Evolutionary conservation across 108 stramenopile species (phyloP).

Genomic region (Fragilaria crotonensis): DNA sequence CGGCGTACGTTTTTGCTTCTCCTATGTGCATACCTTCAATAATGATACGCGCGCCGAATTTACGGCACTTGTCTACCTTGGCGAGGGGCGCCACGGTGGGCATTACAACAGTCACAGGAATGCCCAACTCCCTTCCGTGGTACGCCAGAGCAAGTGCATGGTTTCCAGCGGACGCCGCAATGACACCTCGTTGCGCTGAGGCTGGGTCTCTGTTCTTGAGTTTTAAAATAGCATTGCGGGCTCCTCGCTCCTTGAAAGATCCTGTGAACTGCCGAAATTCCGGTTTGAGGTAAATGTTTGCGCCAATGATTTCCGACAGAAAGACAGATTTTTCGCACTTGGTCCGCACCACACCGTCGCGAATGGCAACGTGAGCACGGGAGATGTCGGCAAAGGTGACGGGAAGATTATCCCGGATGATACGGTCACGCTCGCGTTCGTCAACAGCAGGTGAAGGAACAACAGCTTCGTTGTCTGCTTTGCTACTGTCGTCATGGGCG

Average conservation of each 20-base stretch:
- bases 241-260: slow-evolving; percentile 96
- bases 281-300: slow-evolving; percentile 75
- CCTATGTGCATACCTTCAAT: slow-evolving; percentile 91
- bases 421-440: not conserved
- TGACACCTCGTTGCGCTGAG: slow-evolving; percentile 61
- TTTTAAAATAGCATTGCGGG: slow-evolving; percentile 84
- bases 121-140: slow-evolving; percentile 86
- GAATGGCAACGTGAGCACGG: slow-evolving; percentile 69
- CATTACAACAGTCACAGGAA: slow-evolving; percentile 97
- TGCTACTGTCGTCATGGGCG: no score
- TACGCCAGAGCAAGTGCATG: slow-evolving; percentile 92
- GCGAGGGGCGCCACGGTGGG: slow-evolving; percentile 90
- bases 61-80: slow-evolving; percentile 92
- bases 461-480: no score
- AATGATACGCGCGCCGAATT: slow-evolving; percentile 89
- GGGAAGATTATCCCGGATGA: slow-evolving; percentile 26
- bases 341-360: slow-evolving; percentile 65
- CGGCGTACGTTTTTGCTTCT: slow-evolving; percentile 83
- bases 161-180: slow-evolving; percentile 90
- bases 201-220: slow-evolving; percentile 37
- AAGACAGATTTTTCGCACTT: slow-evolving; percentile 54
- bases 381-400: slow-evolving; percentile 79
- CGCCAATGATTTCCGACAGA: slow-evolving; percentile 71
- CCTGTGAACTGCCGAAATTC: slow-evolving; percentile 92
- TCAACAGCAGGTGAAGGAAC: no score